A percentile compares a stretch with the other conserved stretches of the same genome.
Conservation (phyloP, 306 rosid species). For the Begonia loranthoides region DNA sequence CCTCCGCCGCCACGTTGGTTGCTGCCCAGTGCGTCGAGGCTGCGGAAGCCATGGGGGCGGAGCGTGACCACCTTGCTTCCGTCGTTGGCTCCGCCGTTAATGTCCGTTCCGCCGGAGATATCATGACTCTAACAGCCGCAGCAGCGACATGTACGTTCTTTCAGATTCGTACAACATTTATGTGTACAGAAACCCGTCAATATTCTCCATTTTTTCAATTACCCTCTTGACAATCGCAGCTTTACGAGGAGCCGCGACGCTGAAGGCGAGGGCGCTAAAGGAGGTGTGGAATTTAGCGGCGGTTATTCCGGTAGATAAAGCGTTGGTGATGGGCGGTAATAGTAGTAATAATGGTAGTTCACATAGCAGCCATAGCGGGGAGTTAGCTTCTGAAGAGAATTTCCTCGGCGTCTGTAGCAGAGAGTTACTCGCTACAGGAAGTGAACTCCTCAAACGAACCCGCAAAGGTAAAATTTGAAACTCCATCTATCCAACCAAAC, state of each 20-base stretch:
- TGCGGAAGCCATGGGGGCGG: constrained; percentile 88
- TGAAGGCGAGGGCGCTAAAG: constrained; percentile 86
- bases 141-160: constrained; percentile 60
- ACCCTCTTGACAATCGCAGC: constrained; percentile 29
- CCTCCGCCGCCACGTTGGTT: constrained; percentile 82
- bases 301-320: constrained; percentile 70
- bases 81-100: constrained; percentile 87
- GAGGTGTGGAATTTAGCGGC: constrained; percentile 94
- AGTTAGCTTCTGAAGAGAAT: constrained; percentile 48
- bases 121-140: constrained; percentile 76
- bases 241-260: constrained; percentile 86
- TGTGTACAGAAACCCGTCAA: too few relatives aligned
- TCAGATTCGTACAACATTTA: background rate
- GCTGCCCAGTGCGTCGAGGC: constrained; percentile 96
- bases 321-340: constrained; percentile 14
- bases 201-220: background rate
- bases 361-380: constrained; percentile 58
- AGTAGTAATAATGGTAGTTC: constrained; percentile 33
- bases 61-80: constrained; percentile 69
- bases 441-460: constrained; percentile 86
- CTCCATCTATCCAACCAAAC: too few relatives aligned
- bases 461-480: constrained; percentile 45
- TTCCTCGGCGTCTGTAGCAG: constrained; percentile 61
- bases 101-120: constrained; percentile 78
- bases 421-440: constrained; percentile 64